Evolutionary conservation across 129 eudicot species (phyloP).

Genomic region (Tagetes erecta): DNA sequence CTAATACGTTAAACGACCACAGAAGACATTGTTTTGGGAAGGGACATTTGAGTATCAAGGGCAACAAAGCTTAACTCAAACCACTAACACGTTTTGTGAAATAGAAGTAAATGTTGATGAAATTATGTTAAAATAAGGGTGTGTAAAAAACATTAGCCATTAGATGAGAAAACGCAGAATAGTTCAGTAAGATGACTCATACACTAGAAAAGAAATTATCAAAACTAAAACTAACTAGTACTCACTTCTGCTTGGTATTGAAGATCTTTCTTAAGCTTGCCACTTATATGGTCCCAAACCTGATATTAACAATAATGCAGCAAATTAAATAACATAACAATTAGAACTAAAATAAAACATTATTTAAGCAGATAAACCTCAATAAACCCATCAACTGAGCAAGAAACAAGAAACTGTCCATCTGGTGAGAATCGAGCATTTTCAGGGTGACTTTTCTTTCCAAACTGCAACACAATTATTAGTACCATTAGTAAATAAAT

Average conservation of each 20-base stretch:
- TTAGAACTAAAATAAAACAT: not conserved
- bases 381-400: conserved; percentile 94
- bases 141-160: not conserved
- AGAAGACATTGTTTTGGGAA: not conserved
- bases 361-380: conserved; percentile 52
- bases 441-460: conserved; percentile 94
- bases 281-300: conserved; percentile 96
- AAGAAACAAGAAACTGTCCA: conserved; percentile 94
- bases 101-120: not conserved
- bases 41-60: no score
- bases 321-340: not conserved
- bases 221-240: not conserved
- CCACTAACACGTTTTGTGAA: no score
- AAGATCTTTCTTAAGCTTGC: conserved; percentile 92
- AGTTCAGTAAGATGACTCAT: no score
- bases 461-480: conserved; percentile 64
- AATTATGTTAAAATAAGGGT: not conserved
- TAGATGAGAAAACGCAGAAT: not conserved
- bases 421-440: conserved; percentile 92
- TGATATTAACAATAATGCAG: conserved; percentile 20
- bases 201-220: not conserved
- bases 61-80: no score
- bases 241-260: conserved; percentile 95
- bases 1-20: not conserved
- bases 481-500: conserved; percentile 5